Base-by-base conservation (phyloP, 768 basidiomycete species). In the Lactarius akahatsu region DNA sequence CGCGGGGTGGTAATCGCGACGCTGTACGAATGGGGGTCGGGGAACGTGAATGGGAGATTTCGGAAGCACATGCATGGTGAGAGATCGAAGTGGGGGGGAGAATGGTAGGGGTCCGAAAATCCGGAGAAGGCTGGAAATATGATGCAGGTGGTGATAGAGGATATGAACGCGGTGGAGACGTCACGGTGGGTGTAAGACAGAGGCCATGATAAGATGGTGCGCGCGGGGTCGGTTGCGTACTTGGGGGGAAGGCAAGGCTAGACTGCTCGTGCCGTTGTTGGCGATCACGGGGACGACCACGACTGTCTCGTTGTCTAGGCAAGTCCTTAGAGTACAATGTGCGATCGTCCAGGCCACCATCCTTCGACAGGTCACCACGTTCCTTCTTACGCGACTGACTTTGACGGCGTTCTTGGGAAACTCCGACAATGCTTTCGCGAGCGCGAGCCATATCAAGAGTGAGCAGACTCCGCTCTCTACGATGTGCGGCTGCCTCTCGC, bases 391-490 rank as follows among this genome's bases (percentile, higher is more conserved):
- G 62, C 23, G 32, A 45, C 57, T 68, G 66, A 32, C 57, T 41
- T 34, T 75, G 76, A 30, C 74, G 71, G 20, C 61, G 45, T 47
- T 74, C 69, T n/a, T 63, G 64, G 26, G 62, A 57, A 9, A 73
- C 70, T 52, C 68, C 73, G 61, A 63, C 72, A 2, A 72, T 65
- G 68, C 75, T 78, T 56, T 88, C 87, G 67, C 83, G 78, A n/a
- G 84, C 82, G 72, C 78, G 79, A 20, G 82, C 78, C 23, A 84
- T 80, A 65, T 89, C 85, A 62, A 89, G 74, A 26, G 80, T 80
- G 23, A 86, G 84, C 41, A 82, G 79, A 72, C 90, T 91, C 75
- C 83, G 86, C 73, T 90, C 87, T 65, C 90, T 80, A 64, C 90
- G 81, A 58, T 87, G 78, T 23, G 87, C 88, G 63, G 86, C 88